Conservation (phyloP, 768 basidiomycete genomes). For the Lentinula guzmanii region DNA sequence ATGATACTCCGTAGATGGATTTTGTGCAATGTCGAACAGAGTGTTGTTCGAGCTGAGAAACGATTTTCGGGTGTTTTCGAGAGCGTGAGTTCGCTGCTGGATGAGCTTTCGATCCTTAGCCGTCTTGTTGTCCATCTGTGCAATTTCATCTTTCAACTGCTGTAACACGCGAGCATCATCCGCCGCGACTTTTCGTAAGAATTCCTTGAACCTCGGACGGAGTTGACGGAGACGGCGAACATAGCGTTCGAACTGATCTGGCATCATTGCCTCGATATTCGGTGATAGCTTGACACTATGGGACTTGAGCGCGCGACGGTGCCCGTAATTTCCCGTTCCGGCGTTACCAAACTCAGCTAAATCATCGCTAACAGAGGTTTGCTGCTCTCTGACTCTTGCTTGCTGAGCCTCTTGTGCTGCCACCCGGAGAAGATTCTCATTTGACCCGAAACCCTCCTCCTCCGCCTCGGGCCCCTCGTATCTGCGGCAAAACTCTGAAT, state of each 20-base stretch:
- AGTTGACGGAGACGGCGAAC: conserved; percentile 49
- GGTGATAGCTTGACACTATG: conserved; percentile 24
- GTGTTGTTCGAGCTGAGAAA: neutral
- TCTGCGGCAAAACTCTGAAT: conserved; percentile 37
- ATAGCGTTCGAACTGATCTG: conserved; percentile 51
- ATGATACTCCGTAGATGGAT: conserved; percentile 17
- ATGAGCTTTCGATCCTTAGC: neutral
- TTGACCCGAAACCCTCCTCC: conserved; percentile 13
- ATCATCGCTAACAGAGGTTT: neutral
- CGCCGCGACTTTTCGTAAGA: conserved; percentile 23
- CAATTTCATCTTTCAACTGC: neutral
- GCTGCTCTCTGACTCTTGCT: neutral
- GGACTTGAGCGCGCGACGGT: neutral
- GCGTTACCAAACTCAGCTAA: conserved; percentile 15
- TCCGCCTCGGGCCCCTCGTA: conserved; percentile 14
- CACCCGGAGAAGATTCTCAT: neutral
- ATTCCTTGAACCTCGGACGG: conserved; percentile 51
- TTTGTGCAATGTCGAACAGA: conserved; percentile 20
- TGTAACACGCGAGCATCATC: conserved; percentile 8
- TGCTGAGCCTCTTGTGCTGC: conserved; percentile 9
- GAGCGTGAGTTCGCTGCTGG: neutral
- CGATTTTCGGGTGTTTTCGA: conserved; percentile 8
- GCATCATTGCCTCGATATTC: conserved; percentile 59
- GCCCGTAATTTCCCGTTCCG: conserved; percentile 23
- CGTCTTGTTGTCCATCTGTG: neutral